Base-by-base conservation (phyloP, 1,139 yeast genomes). In the Candida glucosophila region DNA sequence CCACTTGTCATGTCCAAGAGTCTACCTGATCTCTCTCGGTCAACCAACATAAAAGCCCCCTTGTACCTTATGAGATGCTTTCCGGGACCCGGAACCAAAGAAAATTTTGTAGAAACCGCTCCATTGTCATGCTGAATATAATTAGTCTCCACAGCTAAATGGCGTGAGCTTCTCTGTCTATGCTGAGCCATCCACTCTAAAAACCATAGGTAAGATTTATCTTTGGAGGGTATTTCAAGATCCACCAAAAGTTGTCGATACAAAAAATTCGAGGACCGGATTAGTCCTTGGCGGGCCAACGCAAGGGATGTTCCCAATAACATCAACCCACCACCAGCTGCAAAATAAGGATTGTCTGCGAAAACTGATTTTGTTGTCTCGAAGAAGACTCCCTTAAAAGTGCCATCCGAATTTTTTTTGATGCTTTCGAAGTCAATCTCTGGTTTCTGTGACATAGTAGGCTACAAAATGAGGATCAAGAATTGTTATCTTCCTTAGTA, bases 281-380 rank as follows among this genome's bases (percentile, higher is more conserved):
- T 61, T 1, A 79, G 50, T 1, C 85, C 88, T 38, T 72, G 78
- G 27, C 95, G 63, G 2, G 86, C 76, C 10, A 86, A 43, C 0
- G 96, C 94, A 17, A 90, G 54, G 1, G 79, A 79, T 0, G 95
- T 88, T 12, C 98, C 98, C 3, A 90, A 59, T 3, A 88, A 63
- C 98, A 90, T 90, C 23, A 90, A 61, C 0, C 98, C 98, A 40
- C 95, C 95, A 43, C 98, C 92, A 1, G 97, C 98, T 3, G 96
- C 93, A 57, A 90, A 90, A 51, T 83, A 85, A 6, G 96, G 97
- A 46, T 90, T 90, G 22, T 76, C 71, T 11, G 68, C 65, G 38
- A 83, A 59, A 6, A 78, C 69, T 30, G 71, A 77, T 22, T 67
- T 49, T 37, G 75, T 53, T 5, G 73, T 55, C 45, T 41, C 53